A percentile compares a stretch with the other conserved stretches of the same genome.
These are phyloP conservation scores for Fusarium cyanostomum DNA, from an alignment of 2,329 filamentous ascomycete genomes.

Conservation along the genomic window DNA sequence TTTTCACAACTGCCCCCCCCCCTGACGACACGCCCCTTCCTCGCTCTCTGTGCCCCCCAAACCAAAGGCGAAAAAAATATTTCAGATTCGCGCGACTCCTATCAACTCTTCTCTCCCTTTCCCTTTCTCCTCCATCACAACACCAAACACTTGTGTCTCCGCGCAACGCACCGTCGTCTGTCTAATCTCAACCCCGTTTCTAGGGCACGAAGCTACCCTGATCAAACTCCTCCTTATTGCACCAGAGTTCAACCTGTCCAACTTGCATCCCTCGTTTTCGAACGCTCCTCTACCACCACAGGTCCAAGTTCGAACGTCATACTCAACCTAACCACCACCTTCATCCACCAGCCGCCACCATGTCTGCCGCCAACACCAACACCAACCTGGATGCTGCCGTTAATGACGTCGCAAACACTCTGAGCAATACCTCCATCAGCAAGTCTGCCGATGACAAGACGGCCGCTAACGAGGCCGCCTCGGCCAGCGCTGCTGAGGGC, in stretches of 20 bases:
- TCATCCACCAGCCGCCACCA: constrained; percentile 66
- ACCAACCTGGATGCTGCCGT: constrained; percentile 68
- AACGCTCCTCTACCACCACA: constrained; percentile 55
- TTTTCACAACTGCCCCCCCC: constrained; percentile 36
- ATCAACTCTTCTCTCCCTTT: constrained; percentile 42
- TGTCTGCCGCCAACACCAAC: constrained; percentile 72
- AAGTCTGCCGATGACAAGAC: constrained; percentile 63
- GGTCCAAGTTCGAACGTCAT: constrained; percentile 55
- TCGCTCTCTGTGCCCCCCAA: constrained; percentile 38
- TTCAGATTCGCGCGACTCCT: constrained; percentile 50
- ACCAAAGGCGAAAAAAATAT: constrained; percentile 51
- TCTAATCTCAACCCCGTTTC: constrained; percentile 59
- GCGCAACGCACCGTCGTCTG: constrained; percentile 59
- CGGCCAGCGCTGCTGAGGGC: constrained; percentile 97
- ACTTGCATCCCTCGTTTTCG: constrained; percentile 52
- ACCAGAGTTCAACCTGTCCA: constrained; percentile 71
- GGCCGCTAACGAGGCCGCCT: constrained; percentile 86
- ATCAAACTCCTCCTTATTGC: constrained; percentile 65
- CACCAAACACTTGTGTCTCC: constrained; percentile 57
- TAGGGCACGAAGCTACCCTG: constrained; percentile 95
- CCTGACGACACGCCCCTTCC: constrained; percentile 41
- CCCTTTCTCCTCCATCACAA: constrained; percentile 54
- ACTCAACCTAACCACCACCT: constrained; percentile 56
- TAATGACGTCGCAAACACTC: constrained; percentile 79
- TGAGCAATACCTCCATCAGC: constrained; percentile 76